Evolutionary conservation across 83 land plant species (phyloP).

Genomic region (Thuja plicata): DNA sequence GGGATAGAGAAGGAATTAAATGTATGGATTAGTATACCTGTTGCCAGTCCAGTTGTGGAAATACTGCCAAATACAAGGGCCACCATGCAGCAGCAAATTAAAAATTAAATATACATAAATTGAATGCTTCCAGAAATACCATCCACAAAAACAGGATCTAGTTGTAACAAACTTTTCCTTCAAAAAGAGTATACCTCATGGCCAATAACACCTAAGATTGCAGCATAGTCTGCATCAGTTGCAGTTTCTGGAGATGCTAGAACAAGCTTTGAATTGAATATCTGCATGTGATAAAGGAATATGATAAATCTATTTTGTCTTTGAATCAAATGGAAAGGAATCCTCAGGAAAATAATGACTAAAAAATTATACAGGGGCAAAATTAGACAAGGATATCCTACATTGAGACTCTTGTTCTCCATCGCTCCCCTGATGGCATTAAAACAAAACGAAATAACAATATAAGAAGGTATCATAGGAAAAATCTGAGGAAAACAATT

Average conservation of each 20-base stretch:
- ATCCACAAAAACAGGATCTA: background rate
- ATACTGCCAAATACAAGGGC: slow-evolving; percentile 54
- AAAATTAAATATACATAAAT: background rate
- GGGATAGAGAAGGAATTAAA: background rate
- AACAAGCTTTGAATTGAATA: slow-evolving; percentile 95
- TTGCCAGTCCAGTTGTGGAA: slow-evolving; percentile 99
- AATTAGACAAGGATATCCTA: slow-evolving; percentile 26
- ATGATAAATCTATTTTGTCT: background rate
- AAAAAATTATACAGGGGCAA: background rate
- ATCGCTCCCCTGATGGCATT: slow-evolving; percentile 85
- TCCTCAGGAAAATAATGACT: slow-evolving; percentile 1
- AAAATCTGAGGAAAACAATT: background rate
- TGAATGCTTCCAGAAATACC: slow-evolving; percentile 8
- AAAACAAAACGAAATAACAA: slow-evolving; percentile 6
- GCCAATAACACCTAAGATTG: slow-evolving; percentile 95
- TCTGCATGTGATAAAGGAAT: slow-evolving; percentile 36
- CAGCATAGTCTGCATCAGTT: slow-evolving; percentile 93
- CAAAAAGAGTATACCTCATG: slow-evolving; percentile 73
- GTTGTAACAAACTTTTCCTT: background rate
- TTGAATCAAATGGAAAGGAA: background rate
- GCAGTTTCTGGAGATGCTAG: slow-evolving; percentile 98
- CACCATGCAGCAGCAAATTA: background rate
- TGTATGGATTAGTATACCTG: slow-evolving; percentile 43
- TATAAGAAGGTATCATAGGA: slow-evolving; percentile 6
- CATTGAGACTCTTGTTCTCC: slow-evolving; percentile 99